Evolutionary conservation across 2,329 filamentous ascomycete genomes (phyloP), one percentile per base, ranked within the genome.

Genomic region (Corniculantispora saksenae): DNA sequence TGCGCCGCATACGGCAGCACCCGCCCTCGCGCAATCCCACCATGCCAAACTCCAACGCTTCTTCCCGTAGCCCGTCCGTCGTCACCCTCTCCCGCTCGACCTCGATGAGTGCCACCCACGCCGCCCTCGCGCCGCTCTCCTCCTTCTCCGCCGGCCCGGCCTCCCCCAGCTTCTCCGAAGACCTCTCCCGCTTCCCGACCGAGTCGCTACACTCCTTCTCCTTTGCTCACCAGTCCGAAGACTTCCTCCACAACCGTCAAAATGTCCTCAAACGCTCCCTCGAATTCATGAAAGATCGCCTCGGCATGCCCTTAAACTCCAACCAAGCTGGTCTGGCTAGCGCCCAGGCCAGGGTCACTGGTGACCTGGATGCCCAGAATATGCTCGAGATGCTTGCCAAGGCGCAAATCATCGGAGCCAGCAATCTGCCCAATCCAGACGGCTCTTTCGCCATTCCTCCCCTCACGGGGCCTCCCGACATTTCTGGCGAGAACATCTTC

Each of bases 141-240:
- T 74, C 88, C 29, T 43, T 61, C 32, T 81, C 85, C 10, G 82
- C 88, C n/a, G 89, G 84, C 7, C 89, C 90, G 27, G 82, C 84
- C 23, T 93, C 93, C 25, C 92, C 93, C 27, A 86, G 86, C 67
- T 93, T 93, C 74, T 86, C 88, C 72, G 95, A 98, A 81, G 95
- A 99, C 74, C 86, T 99, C 54, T 90, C 89, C 54, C 90, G 94
- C 59, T 99, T 99, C 75, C 94, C 95, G 1, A 93, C 92, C 71
- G 95, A 99, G 76, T 99, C 95, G 7, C 82, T 99, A 55, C 95
- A 99, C 78, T 99, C 95, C 1, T 99, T 99, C 80, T 98, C 94
- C 15, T 99, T 99, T 77, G 93, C 95, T 48, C 92, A 97, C 71
- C 94, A 97, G 78, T 94, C 94, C 3, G 94, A 97, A 73, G 94